Evolutionary conservation across 2,329 filamentous ascomycete genomes (phyloP).

Genomic region (Epichloe scottii): DNA sequence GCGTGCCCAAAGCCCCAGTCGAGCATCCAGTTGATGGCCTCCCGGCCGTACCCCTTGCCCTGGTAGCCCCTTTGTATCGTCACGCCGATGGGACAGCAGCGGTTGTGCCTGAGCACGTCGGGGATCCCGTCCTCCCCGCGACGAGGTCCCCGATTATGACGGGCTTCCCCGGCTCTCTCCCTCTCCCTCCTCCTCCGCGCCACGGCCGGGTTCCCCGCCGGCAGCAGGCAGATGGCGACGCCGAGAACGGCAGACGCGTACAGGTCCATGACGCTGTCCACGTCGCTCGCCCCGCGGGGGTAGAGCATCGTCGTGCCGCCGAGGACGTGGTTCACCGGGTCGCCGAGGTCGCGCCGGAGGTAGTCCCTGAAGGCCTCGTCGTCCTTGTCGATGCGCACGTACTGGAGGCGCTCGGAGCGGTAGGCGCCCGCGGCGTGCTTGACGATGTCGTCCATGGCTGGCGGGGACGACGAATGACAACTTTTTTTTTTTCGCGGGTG

Average conservation of each 20-base stretch:
- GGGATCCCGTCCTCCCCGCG: too few relatives aligned
- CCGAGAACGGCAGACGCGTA: not conserved
- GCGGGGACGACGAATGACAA: too few relatives aligned
- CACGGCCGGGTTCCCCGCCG: too few relatives aligned
- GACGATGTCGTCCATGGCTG: too few relatives aligned
- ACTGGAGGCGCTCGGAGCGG: not conserved
- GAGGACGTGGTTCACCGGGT: not conserved
- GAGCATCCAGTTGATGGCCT: constrained; percentile 33
- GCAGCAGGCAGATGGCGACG: not conserved
- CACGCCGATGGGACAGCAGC: constrained; percentile 20
- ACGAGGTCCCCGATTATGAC: too few relatives aligned
- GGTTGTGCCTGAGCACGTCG: too few relatives aligned
- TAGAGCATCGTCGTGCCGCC: not conserved
- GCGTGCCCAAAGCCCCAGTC: constrained; percentile 33
- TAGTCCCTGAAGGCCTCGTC: not conserved
- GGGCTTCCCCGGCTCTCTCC: too few relatives aligned
- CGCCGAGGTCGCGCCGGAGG: not conserved
- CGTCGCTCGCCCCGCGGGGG: not conserved
- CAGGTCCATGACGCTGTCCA: not conserved
- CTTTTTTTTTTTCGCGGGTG: too few relatives aligned
- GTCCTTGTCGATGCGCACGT: not conserved
- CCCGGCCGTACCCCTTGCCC: constrained; percentile 30
- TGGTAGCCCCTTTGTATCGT: constrained; percentile 22
- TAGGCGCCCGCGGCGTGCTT: not conserved
- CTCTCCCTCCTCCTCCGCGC: too few relatives aligned